Base-by-base conservation (phyloP, 306 rosid species). In the Vigna nakashimae region DNA sequence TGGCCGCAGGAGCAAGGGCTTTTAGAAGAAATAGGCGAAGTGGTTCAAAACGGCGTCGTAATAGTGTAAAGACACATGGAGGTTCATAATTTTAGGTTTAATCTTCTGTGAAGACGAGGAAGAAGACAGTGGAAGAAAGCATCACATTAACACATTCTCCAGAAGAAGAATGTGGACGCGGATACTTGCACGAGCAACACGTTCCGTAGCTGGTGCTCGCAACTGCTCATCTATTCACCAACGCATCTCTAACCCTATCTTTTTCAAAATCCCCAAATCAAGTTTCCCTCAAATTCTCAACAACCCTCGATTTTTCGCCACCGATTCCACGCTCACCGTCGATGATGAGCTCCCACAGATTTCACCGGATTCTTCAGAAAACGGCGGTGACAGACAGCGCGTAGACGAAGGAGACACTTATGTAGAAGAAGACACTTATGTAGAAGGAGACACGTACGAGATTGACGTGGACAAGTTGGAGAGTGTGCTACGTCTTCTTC, bases 381-480 rank as follows among this genome's bases (percentile, higher is more conserved):
- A 60, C n/a, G 66, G 20, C 20, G 17, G 38, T 13, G 65, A 24
- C 34, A 5, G 30, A 57, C 36, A 10, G 0, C 63, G 6, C 1
- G 45, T 0, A 30, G 82, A 38, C 18, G 73, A 82, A 74, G 53
- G 66, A 80, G 72, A 38, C 32, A 9, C 70, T 7, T 30, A 26
- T 2, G 28, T 2, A 26, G 28, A 26, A 26, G 28, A 2, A 26
- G 28, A 26, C 28, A 2, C 28, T 1, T 64, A 64, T 45, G 91
- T 6, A 48, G 55, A 51, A n/a, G 56, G 58, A 80, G 77, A 66
- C 56, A 13, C 40, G 55, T 45, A 69, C 52, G 91, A 87, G 82
- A 78, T 93, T 74, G 84, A 89, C 57, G 51, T 13, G 16, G 92
- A 84, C 65, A 77, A 88, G 67, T 60, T 90, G 63, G 96, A 94